Base-by-base conservation (phyloP, 148 eudicot genomes). In the Drosera capensis region DNA sequence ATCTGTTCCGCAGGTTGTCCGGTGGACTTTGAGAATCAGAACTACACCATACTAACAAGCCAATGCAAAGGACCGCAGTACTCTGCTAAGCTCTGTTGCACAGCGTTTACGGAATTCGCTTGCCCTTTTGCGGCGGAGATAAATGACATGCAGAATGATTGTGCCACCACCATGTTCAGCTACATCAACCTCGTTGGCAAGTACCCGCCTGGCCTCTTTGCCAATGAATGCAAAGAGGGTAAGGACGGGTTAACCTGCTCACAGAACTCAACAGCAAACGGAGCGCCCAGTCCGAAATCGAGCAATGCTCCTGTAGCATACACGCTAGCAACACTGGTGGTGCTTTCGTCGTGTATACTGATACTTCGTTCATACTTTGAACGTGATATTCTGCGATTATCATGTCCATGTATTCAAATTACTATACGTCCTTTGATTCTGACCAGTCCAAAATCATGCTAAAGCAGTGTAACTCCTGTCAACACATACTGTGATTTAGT, bases 191-290 rank as follows among this genome's bases (percentile, higher is more conserved):
- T 68, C 28, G 18, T 61, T 13, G 86, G 80, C 3, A 75, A 71
- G 13, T 77, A 77, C 54, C 84, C 92, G 0, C 70, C 80, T 1
- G 84, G 76, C 35, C 70, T 80, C 11, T 80, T 80, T 23, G 55
- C 80, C 28, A 73, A 57, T 12, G 64, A 71, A 34, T 80, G 92
- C 45, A 42, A 35, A n/a, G 84, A 58, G 9, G 57, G 59, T 25
- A 71, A 68, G 43, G 20, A 45, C 1, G 92, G 78, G 11, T 68
- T 80, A n/a, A n/a, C n/a, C n/a, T n/a, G n/a, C n/a, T n/a, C n/a
- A n/a, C n/a, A n/a, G n/a, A n/a, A n/a, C n/a, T n/a, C n/a, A n/a
- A n/a, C n/a, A n/a, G n/a, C n/a, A n/a, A n/a, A n/a, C n/a, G n/a
- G n/a, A n/a, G n/a, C n/a, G n/a, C n/a, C n/a, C n/a, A n/a, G n/a